Evolutionary conservation across 2,329 filamentous ascomycete genomes (phyloP).

Genomic region (Cadophora sp.): DNA sequence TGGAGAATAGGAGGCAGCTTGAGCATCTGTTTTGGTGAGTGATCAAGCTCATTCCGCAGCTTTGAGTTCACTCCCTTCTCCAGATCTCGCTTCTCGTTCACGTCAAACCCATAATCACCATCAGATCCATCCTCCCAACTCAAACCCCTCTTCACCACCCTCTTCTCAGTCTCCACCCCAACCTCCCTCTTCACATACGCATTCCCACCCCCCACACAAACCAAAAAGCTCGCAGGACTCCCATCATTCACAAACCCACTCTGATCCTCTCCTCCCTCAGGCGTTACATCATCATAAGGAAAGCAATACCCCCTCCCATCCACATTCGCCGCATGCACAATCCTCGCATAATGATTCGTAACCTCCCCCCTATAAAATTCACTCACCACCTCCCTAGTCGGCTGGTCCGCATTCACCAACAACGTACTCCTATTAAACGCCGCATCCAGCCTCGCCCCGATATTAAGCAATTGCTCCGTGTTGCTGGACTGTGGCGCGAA

Average conservation of each 20-base stretch:
- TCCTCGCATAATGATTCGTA: slow-evolving; percentile 65
- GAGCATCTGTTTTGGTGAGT: not conserved
- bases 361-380: slow-evolving; percentile 59
- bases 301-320: slow-evolving; percentile 69
- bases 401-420: slow-evolving; percentile 52
- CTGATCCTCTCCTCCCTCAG: slow-evolving; percentile 62
- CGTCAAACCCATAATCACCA: slow-evolving; percentile 2
- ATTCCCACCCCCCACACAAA: slow-evolving; percentile 35
- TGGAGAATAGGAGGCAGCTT: slow-evolving; percentile 24
- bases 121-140: slow-evolving; percentile 20
- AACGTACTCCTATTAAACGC: slow-evolving; percentile 35
- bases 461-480: slow-evolving; percentile 23
- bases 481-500: slow-evolving; percentile 49
- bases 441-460: slow-evolving; percentile 31
- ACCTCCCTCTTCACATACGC: slow-evolving; percentile 26
- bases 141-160: slow-evolving; percentile 20
- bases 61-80: slow-evolving; percentile 30
- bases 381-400: slow-evolving; percentile 53
- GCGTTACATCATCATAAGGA: slow-evolving; percentile 68
- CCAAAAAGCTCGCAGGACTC: slow-evolving; percentile 23
- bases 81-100: slow-evolving; percentile 20
- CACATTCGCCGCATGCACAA: slow-evolving; percentile 64
- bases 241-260: slow-evolving; percentile 62
- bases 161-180: not conserved
- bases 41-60: slow-evolving; percentile 22